Conservation (phyloP, 345 rosid species). For the Corymbia maculata region DNA sequence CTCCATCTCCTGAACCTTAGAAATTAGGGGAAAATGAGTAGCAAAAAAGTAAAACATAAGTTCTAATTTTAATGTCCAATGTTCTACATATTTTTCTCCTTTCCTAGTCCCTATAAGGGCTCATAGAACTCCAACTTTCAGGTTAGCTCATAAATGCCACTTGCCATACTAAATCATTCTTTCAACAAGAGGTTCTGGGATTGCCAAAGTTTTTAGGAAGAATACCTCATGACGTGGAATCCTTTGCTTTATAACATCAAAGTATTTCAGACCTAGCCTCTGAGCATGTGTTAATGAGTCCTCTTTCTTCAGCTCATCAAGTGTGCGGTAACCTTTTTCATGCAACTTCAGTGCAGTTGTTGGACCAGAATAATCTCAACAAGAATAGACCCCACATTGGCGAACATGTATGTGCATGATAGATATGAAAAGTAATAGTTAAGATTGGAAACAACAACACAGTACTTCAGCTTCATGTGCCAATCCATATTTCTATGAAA, state of each 20-base stretch:
- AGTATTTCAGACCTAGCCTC: constrained; percentile 81
- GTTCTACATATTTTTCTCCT: not conserved
- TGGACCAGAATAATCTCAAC: constrained; percentile 32
- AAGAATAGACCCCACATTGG: not conserved
- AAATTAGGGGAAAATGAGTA: not conserved
- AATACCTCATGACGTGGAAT: constrained; percentile 84
- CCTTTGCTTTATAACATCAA: constrained; percentile 74
- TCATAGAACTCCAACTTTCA: not conserved
- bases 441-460: too few species aligned
- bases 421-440: not conserved
- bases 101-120: not conserved
- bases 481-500: not conserved
- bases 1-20: constrained; percentile 82
- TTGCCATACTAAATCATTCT: not conserved
- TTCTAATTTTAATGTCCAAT: not conserved
- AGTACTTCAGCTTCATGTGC: too few species aligned
- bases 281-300: constrained; percentile 74
- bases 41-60: not conserved
- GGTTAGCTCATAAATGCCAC: not conserved
- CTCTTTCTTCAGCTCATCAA: constrained; percentile 73
- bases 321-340: constrained; percentile 77
- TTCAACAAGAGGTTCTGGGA: not conserved
- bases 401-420: not conserved
- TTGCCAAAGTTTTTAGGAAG: not conserved
- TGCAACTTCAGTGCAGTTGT: constrained; percentile 85